These are phyloP conservation scores for Aspergillus biplanus DNA, from an alignment of 495 filamentous ascomycete genomes.

Conservation along the genomic window DNA sequence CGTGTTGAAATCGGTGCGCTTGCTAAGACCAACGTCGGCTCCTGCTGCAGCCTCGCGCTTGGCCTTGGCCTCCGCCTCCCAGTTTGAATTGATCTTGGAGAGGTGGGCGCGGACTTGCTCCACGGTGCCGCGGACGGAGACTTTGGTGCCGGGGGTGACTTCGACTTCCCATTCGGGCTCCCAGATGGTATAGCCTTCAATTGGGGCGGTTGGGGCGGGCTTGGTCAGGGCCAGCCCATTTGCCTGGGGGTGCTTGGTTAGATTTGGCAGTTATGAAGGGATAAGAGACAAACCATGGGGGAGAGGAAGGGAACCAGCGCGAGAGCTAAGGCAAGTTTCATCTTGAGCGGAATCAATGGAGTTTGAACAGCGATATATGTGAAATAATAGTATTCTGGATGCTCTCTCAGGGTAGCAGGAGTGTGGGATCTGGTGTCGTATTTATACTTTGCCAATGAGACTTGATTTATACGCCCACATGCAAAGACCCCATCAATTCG, in stretches of 20 bases:
- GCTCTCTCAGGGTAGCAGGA: not conserved
- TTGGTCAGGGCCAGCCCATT: too few relatives aligned
- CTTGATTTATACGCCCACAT: too few relatives aligned
- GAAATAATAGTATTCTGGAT: too few relatives aligned
- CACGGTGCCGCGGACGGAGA: constrained; percentile 2
- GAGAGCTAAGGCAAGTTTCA: not conserved
- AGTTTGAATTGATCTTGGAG: constrained; percentile 2
- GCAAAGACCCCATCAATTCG: too few relatives aligned
- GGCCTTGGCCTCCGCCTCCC: constrained; percentile 5
- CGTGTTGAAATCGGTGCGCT: constrained; percentile 5
- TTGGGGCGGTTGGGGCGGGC: not conserved
- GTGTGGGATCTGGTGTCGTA: too few relatives aligned
- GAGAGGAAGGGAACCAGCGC: not conserved
- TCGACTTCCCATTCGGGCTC: constrained; percentile 2
- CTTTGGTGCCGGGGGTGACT: not conserved
- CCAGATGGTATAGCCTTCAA: not conserved
- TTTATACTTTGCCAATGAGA: too few relatives aligned
- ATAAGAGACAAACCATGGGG: not conserved
- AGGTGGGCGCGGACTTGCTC: not conserved
- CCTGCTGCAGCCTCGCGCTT: not conserved
- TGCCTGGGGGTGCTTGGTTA: too few relatives aligned
- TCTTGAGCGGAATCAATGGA: not conserved
- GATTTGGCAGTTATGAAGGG: not conserved
- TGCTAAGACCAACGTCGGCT: not conserved
- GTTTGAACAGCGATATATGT: not conserved